Evolutionary conservation across 208 protist genomes (phyloP).

Genomic region (Endotrypanum monterogeii): DNA sequence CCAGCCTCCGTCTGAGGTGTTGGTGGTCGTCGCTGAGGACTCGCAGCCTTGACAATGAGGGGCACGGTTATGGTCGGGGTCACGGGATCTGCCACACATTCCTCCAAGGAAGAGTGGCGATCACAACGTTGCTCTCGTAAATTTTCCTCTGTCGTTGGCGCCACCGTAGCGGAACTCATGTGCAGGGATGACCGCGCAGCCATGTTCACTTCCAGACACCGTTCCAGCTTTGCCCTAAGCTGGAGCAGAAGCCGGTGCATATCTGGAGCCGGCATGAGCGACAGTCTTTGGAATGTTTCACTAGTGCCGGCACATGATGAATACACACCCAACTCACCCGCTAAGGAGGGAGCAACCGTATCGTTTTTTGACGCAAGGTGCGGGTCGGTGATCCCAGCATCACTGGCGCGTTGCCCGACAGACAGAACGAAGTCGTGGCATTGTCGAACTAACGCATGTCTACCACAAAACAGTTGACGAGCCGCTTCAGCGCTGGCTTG

Average conservation of each 20-base stretch:
- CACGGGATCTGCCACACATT: neutral
- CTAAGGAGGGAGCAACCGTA: neutral
- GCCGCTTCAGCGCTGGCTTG: constrained; percentile 4
- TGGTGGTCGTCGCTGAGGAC: neutral
- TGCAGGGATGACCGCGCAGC: neutral
- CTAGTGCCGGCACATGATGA: neutral
- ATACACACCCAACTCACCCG: neutral
- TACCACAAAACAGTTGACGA: neutral
- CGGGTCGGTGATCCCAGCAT: neutral
- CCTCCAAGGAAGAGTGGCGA: neutral
- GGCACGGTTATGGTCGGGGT: neutral
- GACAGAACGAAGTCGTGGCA: constrained; percentile 1
- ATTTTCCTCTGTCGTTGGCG: neutral
- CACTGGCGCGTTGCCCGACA: neutral
- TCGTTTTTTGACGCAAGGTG: neutral
- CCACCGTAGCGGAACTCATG: neutral
- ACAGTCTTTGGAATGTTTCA: neutral
- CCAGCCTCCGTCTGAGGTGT: neutral
- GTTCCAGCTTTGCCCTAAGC: constrained; percentile 10
- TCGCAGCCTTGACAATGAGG: neutral
- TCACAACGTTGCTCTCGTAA: neutral
- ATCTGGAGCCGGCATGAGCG: neutral
- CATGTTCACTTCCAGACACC: neutral
- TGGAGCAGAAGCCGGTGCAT: constrained; percentile 5
- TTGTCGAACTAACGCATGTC: neutral